Evolutionary conservation across 2,329 filamentous ascomycete species (phyloP), one percentile per base, ranked within the genome.

Genomic region (Ceratocystis destructans): DNA sequence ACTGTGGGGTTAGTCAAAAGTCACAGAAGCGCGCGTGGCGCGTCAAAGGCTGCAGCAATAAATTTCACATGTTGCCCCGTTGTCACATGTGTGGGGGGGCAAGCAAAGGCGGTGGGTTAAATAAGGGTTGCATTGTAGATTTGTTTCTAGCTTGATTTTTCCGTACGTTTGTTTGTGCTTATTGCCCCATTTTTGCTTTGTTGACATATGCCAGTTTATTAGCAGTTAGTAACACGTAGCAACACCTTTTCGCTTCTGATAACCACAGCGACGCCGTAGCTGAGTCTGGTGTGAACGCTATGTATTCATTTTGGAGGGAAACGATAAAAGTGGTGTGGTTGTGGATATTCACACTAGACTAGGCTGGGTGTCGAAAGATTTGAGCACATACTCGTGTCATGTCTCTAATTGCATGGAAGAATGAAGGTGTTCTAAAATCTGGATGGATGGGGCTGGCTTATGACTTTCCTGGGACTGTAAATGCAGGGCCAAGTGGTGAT

Each of bases 221-320:
- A 28, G 22, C 55, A 59, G 17, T 53, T 53, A 25, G 48, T 53
- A 53, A 59, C 55, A 59, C 55, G 55, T 59, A 59, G 55, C 55
- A 59, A 41, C 37, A 41, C 37, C 37, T 15, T 41, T 41, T 41
- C 37, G 37, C 37, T 59, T 17, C 15, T 2, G 8, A 59, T 59
- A 59, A 33, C 55, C 28, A 59, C 28, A 20, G 55, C 55, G 55
- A 59, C 55, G 55, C 15, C 5, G 17, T 59, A n/a, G 2, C 8
- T 6, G n/a, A 31, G n/a, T 59, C 37, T n/a, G 31, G 15, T 33
- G 28, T 25, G 25, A n/a, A 2, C 33, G 15, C 17, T 33, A 59
- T 59, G 55, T 3, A 53, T 59, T 7, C 17, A n/a, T 25, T 59
- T 17, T 37, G 17, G 15, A 20, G 25, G 15, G 5, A 31, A n/a